phyloP scores from a whole-genome alignment of 2,329 filamentous ascomycete species.

The Trichoderma atrobrunneum region DNA sequence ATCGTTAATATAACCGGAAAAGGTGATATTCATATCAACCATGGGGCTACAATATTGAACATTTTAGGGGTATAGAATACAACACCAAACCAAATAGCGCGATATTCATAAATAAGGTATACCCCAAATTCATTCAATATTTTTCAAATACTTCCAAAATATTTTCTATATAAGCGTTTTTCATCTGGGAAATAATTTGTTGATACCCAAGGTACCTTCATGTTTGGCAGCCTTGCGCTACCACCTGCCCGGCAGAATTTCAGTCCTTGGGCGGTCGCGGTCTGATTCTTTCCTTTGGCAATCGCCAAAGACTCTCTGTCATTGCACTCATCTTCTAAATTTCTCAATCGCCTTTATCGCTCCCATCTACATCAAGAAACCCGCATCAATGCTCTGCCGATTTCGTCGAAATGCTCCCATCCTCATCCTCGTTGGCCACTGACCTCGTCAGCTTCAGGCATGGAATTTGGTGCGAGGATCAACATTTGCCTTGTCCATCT shows the following conservation, averaged over 20 bases:
- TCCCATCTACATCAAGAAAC: not conserved
- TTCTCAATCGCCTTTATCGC: not conserved
- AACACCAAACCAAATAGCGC: not conserved
- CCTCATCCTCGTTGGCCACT: not conserved
- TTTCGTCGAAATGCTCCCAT: not conserved
- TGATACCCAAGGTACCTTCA: not conserved
- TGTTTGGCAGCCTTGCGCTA: not conserved
- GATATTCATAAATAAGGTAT: not conserved
- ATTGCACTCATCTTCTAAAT: not conserved
- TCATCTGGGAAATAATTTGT: not conserved
- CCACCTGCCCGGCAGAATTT: not conserved
- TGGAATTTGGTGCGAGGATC: not conserved
- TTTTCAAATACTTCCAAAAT: not conserved
- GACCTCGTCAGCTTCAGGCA: not conserved
- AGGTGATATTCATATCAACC: not conserved
- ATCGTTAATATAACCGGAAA: not conserved
- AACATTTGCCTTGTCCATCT: not conserved
- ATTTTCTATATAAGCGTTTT: not conserved
- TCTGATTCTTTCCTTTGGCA: not conserved
- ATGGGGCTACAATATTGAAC: not conserved
- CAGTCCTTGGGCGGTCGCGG: not conserved
- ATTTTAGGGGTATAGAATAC: no score
- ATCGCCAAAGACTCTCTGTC: not conserved
- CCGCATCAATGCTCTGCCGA: not conserved
- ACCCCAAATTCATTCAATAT: not conserved